Evolutionary conservation across 768 basidiomycete genomes (phyloP).

Genomic region (Calocera viscosa): DNA sequence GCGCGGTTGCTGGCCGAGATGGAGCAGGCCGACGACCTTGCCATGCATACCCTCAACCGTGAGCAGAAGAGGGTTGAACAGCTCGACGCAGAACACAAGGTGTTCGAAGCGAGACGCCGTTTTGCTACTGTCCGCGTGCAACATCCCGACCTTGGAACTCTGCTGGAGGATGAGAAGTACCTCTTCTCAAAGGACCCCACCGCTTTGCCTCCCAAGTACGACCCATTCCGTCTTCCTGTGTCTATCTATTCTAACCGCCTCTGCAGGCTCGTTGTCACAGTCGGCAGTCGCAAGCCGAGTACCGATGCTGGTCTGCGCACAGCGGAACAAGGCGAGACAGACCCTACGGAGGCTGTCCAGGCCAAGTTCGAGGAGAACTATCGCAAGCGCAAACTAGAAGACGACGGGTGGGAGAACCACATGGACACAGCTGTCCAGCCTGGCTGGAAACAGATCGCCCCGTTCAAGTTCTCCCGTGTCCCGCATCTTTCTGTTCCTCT

Average conservation of each 20-base stretch:
- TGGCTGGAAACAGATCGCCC: background rate
- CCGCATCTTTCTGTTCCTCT: background rate
- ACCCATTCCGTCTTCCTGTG: constrained; percentile 10
- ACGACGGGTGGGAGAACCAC: constrained; percentile 3
- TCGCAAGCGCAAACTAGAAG: constrained; percentile 7
- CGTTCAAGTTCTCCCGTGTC: constrained; percentile 2
- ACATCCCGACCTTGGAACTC: constrained; percentile 42
- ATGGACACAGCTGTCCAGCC: background rate
- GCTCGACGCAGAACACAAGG: constrained; percentile 42
- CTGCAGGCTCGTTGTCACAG: constrained; percentile 37
- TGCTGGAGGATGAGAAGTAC: constrained; percentile 53
- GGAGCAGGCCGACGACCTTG: constrained; percentile 55
- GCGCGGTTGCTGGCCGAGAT: constrained; percentile 69
- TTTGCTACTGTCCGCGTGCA: constrained; percentile 28
- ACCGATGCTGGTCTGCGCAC: constrained; percentile 2
- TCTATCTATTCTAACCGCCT: constrained; percentile 17
- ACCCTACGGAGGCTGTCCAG: background rate
- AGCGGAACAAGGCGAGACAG: background rate
- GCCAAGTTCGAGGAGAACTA: constrained; percentile 7
- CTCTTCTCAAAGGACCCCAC: constrained; percentile 59
- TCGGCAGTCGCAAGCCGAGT: background rate
- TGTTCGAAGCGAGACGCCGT: constrained; percentile 69
- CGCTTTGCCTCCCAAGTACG: constrained; percentile 11
- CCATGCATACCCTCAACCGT: constrained; percentile 51
- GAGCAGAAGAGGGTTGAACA: constrained; percentile 64